Conservation (phyloP, 495 filamentous ascomycete genomes). For the Halenospora varia region DNA sequence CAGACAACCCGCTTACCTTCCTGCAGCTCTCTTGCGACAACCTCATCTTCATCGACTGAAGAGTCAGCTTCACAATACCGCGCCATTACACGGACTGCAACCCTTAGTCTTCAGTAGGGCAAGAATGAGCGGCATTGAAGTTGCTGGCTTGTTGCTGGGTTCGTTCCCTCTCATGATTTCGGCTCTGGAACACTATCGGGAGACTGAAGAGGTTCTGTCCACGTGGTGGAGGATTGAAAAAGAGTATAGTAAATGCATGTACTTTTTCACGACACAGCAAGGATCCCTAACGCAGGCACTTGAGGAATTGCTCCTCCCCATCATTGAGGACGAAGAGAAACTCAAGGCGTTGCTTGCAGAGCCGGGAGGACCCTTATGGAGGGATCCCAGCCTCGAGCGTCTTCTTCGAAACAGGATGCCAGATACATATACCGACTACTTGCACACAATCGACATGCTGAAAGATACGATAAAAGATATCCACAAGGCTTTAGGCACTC, state of each 20-base stretch:
- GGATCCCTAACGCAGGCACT: constrained; percentile 24
- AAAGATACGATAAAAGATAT: constrained; percentile 14
- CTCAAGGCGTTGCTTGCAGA: constrained; percentile 1
- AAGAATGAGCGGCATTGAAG: constrained; percentile 26
- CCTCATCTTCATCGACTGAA: no score
- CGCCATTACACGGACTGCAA: no score
- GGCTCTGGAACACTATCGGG: constrained; percentile 28
- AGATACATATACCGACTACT: constrained; percentile 7
- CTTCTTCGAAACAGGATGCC: constrained; percentile 9
- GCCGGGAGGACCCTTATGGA: constrained; percentile 8
- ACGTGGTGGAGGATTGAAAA: constrained; percentile 18
- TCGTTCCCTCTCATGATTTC: constrained; percentile 29
- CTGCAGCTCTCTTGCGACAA: no score
- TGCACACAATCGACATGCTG: constrained; percentile 13
- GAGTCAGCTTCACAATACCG: no score
- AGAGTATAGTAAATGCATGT: constrained; percentile 17
- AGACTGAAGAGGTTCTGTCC: constrained; percentile 19
- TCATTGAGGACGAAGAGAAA: constrained; percentile 27
- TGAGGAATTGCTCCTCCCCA: constrained; percentile 25
- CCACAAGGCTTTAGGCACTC: constrained; percentile 20
- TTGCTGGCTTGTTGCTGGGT: constrained; percentile 31
- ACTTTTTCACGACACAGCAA: constrained; percentile 19
- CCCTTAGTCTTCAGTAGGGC: no score
- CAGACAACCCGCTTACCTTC: no score
- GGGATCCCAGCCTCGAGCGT: constrained; percentile 9